Conservation (phyloP, 768 basidiomycete species). For the Lactifluus rugatus region DNA sequence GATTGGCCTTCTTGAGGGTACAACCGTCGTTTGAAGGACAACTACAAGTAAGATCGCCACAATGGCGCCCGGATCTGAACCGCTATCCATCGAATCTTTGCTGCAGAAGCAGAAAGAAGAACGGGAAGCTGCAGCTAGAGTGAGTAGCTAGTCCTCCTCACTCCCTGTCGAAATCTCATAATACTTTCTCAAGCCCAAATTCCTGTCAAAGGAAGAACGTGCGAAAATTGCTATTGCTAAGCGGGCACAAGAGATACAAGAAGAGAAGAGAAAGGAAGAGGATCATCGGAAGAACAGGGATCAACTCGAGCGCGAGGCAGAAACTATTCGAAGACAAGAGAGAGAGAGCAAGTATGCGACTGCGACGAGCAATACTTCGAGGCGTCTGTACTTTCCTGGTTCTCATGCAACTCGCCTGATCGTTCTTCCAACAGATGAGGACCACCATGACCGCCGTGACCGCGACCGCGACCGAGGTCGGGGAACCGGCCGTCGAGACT, state of each 20-base stretch:
- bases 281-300: constrained; percentile 51
- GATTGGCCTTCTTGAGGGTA: neutral
- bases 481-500: constrained; percentile 25
- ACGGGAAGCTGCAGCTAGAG: constrained; percentile 86
- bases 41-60: constrained; percentile 15
- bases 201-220: constrained; percentile 87
- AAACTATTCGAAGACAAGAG: constrained; percentile 44
- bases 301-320: constrained; percentile 65
- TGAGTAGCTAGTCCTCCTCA: constrained; percentile 24
- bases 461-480: constrained; percentile 20
- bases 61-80: constrained; percentile 49
- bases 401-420: constrained; percentile 7
- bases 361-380: constrained; percentile 31
- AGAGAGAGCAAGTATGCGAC: constrained; percentile 35
- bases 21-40: neutral
- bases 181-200: constrained; percentile 60
- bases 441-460: constrained; percentile 27
- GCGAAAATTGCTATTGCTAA: constrained; percentile 82
- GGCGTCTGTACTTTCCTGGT: constrained; percentile 28
- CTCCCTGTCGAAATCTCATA: constrained; percentile 2
- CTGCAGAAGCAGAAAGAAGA: constrained; percentile 82
- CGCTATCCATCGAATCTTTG: constrained; percentile 81
- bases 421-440: constrained; percentile 28
- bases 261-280: constrained; percentile 60
- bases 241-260: constrained; percentile 72